Evolutionary conservation across 345 rosid species (phyloP).

Genomic region (Brassica cretica): DNA sequence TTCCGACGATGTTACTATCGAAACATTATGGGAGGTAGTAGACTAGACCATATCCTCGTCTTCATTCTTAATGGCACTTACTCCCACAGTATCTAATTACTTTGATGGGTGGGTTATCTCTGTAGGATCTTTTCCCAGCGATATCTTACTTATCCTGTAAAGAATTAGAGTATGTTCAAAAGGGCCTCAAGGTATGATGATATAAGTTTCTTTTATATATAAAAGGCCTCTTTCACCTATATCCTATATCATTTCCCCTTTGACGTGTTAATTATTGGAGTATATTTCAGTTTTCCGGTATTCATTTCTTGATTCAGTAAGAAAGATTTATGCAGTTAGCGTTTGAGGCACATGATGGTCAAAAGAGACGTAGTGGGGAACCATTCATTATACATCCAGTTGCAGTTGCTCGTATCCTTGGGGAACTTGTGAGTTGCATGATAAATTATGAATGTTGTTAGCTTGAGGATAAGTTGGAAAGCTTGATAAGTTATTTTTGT

Average conservation of each 20-base stretch:
- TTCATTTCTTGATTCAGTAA: slow-evolving; percentile 31
- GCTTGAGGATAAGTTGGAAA: slow-evolving; percentile 19
- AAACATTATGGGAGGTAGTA: slow-evolving; percentile 92
- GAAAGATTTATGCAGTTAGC: slow-evolving; percentile 71
- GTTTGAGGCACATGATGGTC: slow-evolving; percentile 97
- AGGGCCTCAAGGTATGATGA: slow-evolving; percentile 73
- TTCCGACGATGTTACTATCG: slow-evolving; percentile 56
- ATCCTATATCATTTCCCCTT: slow-evolving; percentile 4
- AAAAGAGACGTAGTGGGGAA: slow-evolving; percentile 95
- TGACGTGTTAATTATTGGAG: slow-evolving; percentile 1
- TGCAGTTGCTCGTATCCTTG: slow-evolving; percentile 95
- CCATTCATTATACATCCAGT: slow-evolving; percentile 98
- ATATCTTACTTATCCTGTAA: slow-evolving; percentile 75
- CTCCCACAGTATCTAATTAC: not conserved
- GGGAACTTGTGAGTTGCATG: slow-evolving; percentile 82
- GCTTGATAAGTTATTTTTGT: slow-evolving; percentile 30
- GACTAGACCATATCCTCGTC: slow-evolving; percentile 24
- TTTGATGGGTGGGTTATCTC: slow-evolving; percentile 19
- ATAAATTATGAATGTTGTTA: slow-evolving; percentile 20
- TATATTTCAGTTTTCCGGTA: slow-evolving; percentile 12
- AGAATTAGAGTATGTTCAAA: slow-evolving; percentile 78
- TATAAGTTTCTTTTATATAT: slow-evolving; percentile 16
- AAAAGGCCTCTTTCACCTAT: slow-evolving; percentile 15
- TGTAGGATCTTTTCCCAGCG: slow-evolving; percentile 50
- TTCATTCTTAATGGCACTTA: slow-evolving; percentile 6